Evolutionary conservation across 495 filamentous ascomycete genomes (phyloP).

Genomic region (Penicillium angulare): DNA sequence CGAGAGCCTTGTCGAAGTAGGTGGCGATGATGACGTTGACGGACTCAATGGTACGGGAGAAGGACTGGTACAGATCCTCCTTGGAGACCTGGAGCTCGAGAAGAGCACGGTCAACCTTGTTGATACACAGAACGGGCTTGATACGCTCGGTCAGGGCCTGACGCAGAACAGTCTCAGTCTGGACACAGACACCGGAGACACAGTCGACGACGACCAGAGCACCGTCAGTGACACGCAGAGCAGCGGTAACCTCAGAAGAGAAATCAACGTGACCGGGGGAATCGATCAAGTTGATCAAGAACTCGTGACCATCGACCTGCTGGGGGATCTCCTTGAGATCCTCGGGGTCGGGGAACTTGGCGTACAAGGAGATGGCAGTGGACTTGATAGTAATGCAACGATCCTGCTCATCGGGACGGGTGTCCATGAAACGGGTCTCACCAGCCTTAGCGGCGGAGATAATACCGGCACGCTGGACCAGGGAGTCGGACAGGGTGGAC

Average conservation of each 20-base stretch:
- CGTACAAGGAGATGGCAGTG: slow-evolving; percentile 98
- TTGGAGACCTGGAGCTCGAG: slow-evolving; percentile 97
- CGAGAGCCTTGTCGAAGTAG: slow-evolving; percentile 94
- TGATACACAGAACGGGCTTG: slow-evolving; percentile 98
- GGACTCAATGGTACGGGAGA: slow-evolving; percentile 98
- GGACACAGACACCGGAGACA: slow-evolving; percentile 97
- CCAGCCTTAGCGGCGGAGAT: slow-evolving; percentile 98
- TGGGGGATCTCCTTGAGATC: slow-evolving; percentile 95
- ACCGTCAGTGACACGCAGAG: slow-evolving; percentile 99
- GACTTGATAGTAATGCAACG: slow-evolving; percentile 99
- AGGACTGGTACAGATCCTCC: slow-evolving; percentile 99
- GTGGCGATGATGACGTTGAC: slow-evolving; percentile 99
- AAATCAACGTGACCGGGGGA: slow-evolving; percentile 99
- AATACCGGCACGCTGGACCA: slow-evolving; percentile 98
- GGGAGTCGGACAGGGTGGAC: slow-evolving; percentile 97
- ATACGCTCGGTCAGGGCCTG: slow-evolving; percentile 99
- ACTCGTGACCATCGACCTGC: slow-evolving; percentile 84
- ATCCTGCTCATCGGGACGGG: slow-evolving; percentile 95
- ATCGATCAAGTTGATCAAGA: slow-evolving; percentile 99
- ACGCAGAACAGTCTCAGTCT: slow-evolving; percentile 99
- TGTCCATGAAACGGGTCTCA: slow-evolving; percentile 94
- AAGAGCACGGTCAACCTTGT: slow-evolving; percentile 99
- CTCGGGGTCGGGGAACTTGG: slow-evolving; percentile 73
- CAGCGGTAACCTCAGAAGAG: slow-evolving; percentile 99
- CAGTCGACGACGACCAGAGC: slow-evolving; percentile 99